Evolutionary conservation across 352 stramenopile species (phyloP).

Genomic region (Phytophthora pini): DNA sequence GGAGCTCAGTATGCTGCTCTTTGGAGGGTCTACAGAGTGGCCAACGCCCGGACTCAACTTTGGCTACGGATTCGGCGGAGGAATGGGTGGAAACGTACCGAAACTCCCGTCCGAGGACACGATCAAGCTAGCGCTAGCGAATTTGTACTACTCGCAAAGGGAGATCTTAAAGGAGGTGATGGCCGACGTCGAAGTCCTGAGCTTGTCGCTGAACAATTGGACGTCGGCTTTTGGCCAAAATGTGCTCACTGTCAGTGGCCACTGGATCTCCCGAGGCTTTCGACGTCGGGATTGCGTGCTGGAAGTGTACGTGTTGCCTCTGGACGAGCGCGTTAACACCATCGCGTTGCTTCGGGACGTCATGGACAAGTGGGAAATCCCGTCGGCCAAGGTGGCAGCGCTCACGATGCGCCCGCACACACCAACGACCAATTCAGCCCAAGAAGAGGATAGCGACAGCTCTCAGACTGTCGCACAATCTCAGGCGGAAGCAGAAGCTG

Average conservation of each 20-base stretch:
- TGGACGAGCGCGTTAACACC: slow-evolving; percentile 81
- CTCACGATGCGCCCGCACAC: slow-evolving; percentile 66
- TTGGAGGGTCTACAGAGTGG: slow-evolving; percentile 47
- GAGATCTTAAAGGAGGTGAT: slow-evolving; percentile 85
- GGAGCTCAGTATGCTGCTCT: slow-evolving; percentile 67
- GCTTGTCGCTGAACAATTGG: slow-evolving; percentile 83
- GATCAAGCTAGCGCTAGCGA: slow-evolving; percentile 74
- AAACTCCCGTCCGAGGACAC: slow-evolving; percentile 72
- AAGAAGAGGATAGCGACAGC: slow-evolving; percentile 36
- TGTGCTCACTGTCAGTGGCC: slow-evolving; percentile 77
- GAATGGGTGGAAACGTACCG: slow-evolving; percentile 19
- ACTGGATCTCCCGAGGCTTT: slow-evolving; percentile 83
- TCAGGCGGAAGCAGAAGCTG: slow-evolving; percentile 32
- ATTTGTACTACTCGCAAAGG: slow-evolving; percentile 82
- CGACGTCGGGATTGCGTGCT: slow-evolving; percentile 77
- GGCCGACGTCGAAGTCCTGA: slow-evolving; percentile 75
- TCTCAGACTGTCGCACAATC: slow-evolving; percentile 19
- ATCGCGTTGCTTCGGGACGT: slow-evolving; percentile 79
- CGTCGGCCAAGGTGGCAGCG: slow-evolving; percentile 67
- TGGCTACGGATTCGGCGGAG: slow-evolving; percentile 32
- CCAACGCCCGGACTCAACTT: slow-evolving; percentile 28
- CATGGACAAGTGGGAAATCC: slow-evolving; percentile 88
- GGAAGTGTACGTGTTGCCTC: slow-evolving; percentile 76
- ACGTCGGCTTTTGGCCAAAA: slow-evolving; percentile 82
- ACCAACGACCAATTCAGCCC: slow-evolving; percentile 22